Evolutionary conservation across 257 asterid species (phyloP).

Genomic region (Linaria vulgaris): DNA sequence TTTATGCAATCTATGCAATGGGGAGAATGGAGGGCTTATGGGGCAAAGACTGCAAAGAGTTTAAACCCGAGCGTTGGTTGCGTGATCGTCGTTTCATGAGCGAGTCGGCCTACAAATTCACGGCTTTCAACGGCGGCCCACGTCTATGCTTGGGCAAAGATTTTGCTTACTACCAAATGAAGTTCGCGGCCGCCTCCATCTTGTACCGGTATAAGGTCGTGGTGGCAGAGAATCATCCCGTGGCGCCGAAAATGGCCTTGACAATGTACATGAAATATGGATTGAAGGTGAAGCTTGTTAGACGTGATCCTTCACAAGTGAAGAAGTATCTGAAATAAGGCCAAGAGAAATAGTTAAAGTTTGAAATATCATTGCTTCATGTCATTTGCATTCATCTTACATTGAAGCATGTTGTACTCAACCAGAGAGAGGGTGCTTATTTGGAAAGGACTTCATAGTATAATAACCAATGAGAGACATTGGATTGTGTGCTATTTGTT

Average conservation of each 20-base stretch:
- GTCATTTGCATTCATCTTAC: neutral
- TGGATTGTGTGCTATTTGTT: no score
- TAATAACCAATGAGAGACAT: no score
- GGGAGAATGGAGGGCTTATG: conserved; percentile 88
- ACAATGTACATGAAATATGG: conserved; percentile 95
- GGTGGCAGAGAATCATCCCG: conserved; percentile 56
- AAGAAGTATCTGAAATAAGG: conserved; percentile 16
- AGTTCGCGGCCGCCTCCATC: conserved; percentile 82
- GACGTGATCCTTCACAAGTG: conserved; percentile 36
- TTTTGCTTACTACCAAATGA: conserved; percentile 94
- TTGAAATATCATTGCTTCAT: neutral
- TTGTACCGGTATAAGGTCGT: conserved; percentile 54
- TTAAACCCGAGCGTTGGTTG: conserved; percentile 89
- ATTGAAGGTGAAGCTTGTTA: conserved; percentile 53
- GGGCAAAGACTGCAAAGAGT: conserved; percentile 85
- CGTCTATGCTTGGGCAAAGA: conserved; percentile 92
- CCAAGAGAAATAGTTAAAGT: conserved; percentile 3
- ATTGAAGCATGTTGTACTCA: neutral
- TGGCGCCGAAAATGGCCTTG: conserved; percentile 77
- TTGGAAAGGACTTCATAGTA: neutral
- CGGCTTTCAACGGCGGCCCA: conserved; percentile 96
- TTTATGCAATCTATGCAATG: conserved; percentile 88
- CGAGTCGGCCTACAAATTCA: conserved; percentile 90
- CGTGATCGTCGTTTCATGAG: conserved; percentile 76
- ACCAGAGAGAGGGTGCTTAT: neutral